Base-by-base conservation (phyloP, 2,329 filamentous ascomycete genomes). In the Paramyrothecium sp. region DNA sequence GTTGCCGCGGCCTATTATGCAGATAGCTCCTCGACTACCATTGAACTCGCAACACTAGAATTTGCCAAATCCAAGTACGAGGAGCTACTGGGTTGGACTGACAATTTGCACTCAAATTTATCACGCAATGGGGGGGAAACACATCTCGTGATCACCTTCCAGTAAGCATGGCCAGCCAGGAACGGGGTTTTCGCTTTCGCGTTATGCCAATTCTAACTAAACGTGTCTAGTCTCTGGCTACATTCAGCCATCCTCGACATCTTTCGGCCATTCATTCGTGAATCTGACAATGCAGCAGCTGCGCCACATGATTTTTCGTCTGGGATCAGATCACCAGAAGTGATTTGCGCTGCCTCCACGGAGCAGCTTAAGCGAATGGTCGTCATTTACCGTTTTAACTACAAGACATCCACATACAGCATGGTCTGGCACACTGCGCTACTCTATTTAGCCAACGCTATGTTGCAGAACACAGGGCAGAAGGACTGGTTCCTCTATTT, bases 351-450 rank as follows among this genome's bases (percentile, higher is more conserved):
- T 2, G 71, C 74, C 1, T 77, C 75, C 0, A 66, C 73, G 1
- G 63, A 65, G 26, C 73, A 77, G 48, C 65, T 77, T 10, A 76
- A 77, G 57, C 66, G 67, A 7, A 65, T 77, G 2, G 63, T 78
- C 4, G 55, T 76, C 22, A 63, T 69, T 16, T 77, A 74, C 56
- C 70, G 73, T 17, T 63, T 64, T 19, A 64, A 66, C 3, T 68
- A 74, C 48, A 54, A 60, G 8, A 68, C 67, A 8, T 73, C 74
- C 2, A 63, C 66, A 1, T 74, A 71, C 54, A 71, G 72, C 2
- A 69, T 77, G 8, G 63, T 77, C 2, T 78, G 74, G 74, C 73
- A 77, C 52, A 75, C 67, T 3, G 74, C 71, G 2, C 61, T 78
- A 20, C 69, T 73, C 2, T 77, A 76, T 38, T 64, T 77, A 0